These are phyloP conservation scores for Lotus japonicus DNA, from an alignment of 306 rosid genomes.

Conservation along the genomic window DNA sequence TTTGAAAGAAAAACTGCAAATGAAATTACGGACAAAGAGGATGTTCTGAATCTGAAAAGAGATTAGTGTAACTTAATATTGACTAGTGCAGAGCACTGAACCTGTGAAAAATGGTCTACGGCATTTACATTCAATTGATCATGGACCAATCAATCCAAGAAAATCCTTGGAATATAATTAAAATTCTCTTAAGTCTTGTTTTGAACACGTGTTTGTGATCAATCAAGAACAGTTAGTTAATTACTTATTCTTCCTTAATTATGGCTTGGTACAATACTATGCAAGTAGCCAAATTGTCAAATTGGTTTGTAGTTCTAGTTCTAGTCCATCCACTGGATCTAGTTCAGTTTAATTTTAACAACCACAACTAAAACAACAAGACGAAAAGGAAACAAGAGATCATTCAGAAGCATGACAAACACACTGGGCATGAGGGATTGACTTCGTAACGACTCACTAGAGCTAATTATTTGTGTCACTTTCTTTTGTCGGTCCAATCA, in stretches of 20 bases:
- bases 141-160: background rate
- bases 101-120: background rate
- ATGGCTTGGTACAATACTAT: too few relatives aligned
- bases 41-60: background rate
- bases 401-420: background rate
- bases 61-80: background rate
- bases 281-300: background rate
- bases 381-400: background rate
- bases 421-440: constrained; percentile 25
- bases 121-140: constrained; percentile 13
- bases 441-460: background rate
- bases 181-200: background rate
- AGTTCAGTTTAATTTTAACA: background rate
- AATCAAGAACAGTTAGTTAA: background rate
- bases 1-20: too few relatives aligned
- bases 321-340: background rate
- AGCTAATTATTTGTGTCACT: background rate
- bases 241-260: background rate
- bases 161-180: constrained; percentile 7
- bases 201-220: background rate
- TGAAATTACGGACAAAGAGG: too few relatives aligned
- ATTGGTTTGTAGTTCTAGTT: too few relatives aligned
- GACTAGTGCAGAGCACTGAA: background rate
- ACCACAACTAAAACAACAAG: background rate
- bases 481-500: constrained; percentile 21